Evolutionary conservation across 176 grass and related monocot genomes (phyloP), one percentile per base, ranked within the genome.

Genomic region (Thalia dealbata): DNA sequence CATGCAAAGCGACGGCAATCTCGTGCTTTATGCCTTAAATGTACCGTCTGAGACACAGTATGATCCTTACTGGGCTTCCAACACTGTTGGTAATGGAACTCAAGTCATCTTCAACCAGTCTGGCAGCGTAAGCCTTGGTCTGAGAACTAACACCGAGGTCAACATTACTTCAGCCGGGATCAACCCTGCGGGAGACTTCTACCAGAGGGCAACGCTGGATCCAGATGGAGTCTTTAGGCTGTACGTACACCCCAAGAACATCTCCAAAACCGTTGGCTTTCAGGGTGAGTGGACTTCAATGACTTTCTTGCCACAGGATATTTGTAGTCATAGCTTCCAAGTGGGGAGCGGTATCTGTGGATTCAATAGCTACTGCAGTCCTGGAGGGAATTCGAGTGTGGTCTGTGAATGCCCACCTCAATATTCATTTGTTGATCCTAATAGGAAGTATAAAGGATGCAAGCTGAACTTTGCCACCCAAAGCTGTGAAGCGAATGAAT

Each of bases 151-250:
- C 15, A 70, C 61, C 9, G 24, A 22, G 14, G 10, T 66, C 2
- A 55, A 52, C 19, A 44, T 87, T 4, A 82, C 79, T n/a, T 29
- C 35, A 0, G 68, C 7, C 3, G 24, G 0, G 2, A 22, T 22
- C 23, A 2, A 42, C 12, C 61, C 52, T 0, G 45, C 26, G 19
- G 52, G 2, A 3, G 61, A 76, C 13, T 88, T 65, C 73, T 91
- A 88, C 74, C 77, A 83, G 22, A 84, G 89, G 23, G 85, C 80
- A 1, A 88, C 74, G 18, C 66, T 91, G 26, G 82, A 91, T 18
- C 66, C 67, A 14, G 89, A 88, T 23, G 89, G 85, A 2, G 80
- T 79, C 3, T 81, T 88, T 64, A 48, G 85, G 59, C 89, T 86
- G 27, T 91, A 91, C 59, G 23, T 76, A 4, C 71, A 83, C 62